Percentiles rank a stretch among this genome's conserved stretches.
Conservation (phyloP, 352 stramenopile genomes). For the Phytopythium kandeliae region DNA sequence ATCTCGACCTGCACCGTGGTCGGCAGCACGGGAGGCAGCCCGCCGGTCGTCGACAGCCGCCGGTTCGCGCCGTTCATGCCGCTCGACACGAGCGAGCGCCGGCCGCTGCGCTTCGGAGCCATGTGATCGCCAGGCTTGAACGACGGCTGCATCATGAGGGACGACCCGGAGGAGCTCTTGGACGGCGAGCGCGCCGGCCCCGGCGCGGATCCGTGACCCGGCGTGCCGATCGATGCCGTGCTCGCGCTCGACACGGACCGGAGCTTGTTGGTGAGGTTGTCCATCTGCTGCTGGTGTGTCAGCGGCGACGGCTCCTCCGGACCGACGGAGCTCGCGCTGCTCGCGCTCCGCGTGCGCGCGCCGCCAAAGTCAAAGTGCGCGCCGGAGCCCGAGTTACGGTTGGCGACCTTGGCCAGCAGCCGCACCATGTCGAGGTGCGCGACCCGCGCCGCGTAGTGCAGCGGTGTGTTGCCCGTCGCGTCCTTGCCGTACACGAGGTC, state of each 20-base stretch:
- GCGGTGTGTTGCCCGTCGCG: conserved; percentile 65
- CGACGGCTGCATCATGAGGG: conserved; percentile 51
- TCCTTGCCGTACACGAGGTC: conserved; percentile 83
- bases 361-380: conserved; percentile 41
- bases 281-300: conserved; percentile 9
- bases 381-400: conserved; percentile 65
- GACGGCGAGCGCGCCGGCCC: conserved; percentile 36
- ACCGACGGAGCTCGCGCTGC: conserved; percentile 59
- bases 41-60: conserved; percentile 32
- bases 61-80: conserved; percentile 22
- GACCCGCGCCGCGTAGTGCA: conserved; percentile 77
- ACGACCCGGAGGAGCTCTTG: conserved; percentile 28
- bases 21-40: conserved; percentile 50
- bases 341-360: conserved; percentile 51
- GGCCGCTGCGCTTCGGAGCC: conserved; percentile 36
- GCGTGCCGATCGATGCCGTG: conserved; percentile 28
- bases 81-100: conserved; percentile 58
- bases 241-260: conserved; percentile 50
- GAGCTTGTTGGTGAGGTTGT: conserved; percentile 39
- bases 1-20: conserved; percentile 69
- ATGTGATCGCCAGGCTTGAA: conserved; percentile 50
- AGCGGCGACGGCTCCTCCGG: conserved; percentile 11
- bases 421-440: conserved; percentile 85
- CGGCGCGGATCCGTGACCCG: conserved; percentile 6
- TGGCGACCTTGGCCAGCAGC: conserved; percentile 77